Evolutionary conservation across 2,329 filamentous ascomycete species (phyloP), one percentile per base, ranked within the genome.

Genomic region (Fusarium sp.): DNA sequence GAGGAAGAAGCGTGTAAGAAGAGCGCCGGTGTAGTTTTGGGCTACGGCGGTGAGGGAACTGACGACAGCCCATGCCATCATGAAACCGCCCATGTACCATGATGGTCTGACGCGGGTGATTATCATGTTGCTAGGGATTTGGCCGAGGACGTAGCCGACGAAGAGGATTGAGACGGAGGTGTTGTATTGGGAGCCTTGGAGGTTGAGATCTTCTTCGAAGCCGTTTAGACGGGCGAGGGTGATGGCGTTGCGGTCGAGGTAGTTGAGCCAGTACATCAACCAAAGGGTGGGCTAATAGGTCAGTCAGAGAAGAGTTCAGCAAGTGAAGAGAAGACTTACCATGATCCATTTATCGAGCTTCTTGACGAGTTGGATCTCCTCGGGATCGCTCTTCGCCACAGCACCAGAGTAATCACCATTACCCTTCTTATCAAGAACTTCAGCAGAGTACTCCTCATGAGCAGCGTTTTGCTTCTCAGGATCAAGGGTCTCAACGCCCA

Each of bases 201-300:
- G 80, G 8, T 83, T 80, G 4, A 91, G 79, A 39, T 90, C 88
- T 22, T 85, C 82, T 55, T 89, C 85, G 12, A 91, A 80, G 6
- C 87, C 86, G 69, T 89, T 86, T 15, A 91, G 79, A 39, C 85
- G 83, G 8, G 89, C 89, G 30, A 88, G 86, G 8, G 89, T 89
- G 72, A 90, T 89, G 67, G 90, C 88, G 59, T 88, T 88, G 28
- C 86, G 81, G 67, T 89, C 87, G 36, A 87, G 81, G 48, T 82
- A 83, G 63, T 82, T 83, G 45, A 83, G 74, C 47, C 82, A 83
- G 62, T 85, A 86, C 79, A 86, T 84, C 38, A 80, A 54, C 72
- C 81, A 83, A 10, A 83, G 77, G n/a, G 81, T 82, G 1, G 81
- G 81, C 76, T 81, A 2, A 4, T 3, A 45, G 24, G 42, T 44